A percentile compares a stretch with the other conserved stretches of the same genome.
Conservation (phyloP, 768 basidiomycete genomes). For the Glaciozyma martinii region DNA sequence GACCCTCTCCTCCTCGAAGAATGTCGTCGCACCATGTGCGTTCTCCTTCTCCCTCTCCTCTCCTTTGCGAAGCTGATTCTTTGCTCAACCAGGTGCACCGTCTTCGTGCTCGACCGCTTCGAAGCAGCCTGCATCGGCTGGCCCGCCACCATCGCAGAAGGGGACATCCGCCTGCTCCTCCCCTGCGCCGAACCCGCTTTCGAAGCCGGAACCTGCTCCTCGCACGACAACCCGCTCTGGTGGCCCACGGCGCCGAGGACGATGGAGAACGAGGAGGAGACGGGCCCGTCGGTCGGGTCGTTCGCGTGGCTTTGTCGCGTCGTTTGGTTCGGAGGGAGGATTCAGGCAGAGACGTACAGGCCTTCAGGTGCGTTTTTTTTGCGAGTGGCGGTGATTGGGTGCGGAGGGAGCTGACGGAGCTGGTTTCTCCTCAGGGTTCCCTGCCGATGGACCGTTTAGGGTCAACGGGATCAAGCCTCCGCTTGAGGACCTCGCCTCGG, state of each 20-base stretch:
- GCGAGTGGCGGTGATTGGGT: conserved; percentile 96
- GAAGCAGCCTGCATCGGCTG: conserved; percentile 26
- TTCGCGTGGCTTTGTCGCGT: conserved; percentile 27
- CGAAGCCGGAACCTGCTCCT: conserved; percentile 11
- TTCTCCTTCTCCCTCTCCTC: background rate
- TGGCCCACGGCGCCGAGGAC: conserved; percentile 12
- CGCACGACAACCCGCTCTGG: conserved; percentile 23
- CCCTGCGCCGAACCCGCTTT: conserved; percentile 26
- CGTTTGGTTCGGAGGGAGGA: conserved; percentile 23
- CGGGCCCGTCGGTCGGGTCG: background rate
- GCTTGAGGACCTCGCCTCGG: conserved; percentile 50
- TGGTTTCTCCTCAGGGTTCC: conserved; percentile 61
- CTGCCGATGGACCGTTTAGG: background rate
- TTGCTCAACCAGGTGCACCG: conserved; percentile 17
- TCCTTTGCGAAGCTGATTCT: background rate
- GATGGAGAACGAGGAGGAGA: conserved; percentile 12
- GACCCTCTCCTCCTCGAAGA: conserved; percentile 29
- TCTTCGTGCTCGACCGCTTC: conserved; percentile 29
- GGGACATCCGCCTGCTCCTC: conserved; percentile 26
- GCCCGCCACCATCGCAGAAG: conserved; percentile 22
- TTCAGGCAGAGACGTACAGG: conserved; percentile 25
- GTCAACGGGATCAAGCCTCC: conserved; percentile 52
- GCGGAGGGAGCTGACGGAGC: conserved; percentile 71
- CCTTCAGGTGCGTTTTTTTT: conserved; percentile 42
- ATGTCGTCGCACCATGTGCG: conserved; percentile 27